A percentile compares a stretch with the other conserved stretches of the same genome.
Evolutionary conservation across 2,329 filamentous ascomycete species (phyloP).

Genomic region (Pseudocercospora musae): DNA sequence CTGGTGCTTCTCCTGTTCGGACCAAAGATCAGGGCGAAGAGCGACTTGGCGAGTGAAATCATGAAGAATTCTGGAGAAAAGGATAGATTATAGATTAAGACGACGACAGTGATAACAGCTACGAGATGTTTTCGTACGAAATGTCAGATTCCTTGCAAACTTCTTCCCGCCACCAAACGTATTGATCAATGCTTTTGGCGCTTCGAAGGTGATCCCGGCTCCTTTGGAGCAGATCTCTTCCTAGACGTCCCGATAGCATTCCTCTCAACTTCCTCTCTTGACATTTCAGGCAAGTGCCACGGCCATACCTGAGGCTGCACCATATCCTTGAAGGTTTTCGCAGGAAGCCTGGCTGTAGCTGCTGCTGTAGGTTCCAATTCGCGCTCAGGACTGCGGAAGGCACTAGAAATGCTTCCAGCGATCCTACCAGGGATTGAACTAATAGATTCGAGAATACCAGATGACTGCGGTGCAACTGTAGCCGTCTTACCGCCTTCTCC

Average conservation of each 20-base stretch:
- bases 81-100: not conserved
- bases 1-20: constrained; percentile 83
- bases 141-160: too few species aligned
- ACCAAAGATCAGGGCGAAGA: constrained; percentile 68
- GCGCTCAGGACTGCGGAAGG: not conserved
- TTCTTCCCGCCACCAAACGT: too few species aligned
- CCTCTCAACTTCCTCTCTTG: not conserved
- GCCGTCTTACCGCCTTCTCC: not conserved
- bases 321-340: not conserved
- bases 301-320: not conserved
- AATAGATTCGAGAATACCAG: not conserved
- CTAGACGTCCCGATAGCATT: not conserved
- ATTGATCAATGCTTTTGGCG: not conserved
- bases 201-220: not conserved
- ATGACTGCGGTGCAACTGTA: not conserved
- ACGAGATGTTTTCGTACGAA: not conserved
- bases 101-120: not conserved
- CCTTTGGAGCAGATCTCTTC: not conserved
- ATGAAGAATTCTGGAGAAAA: not conserved
- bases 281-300: not conserved
- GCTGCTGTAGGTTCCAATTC: not conserved
- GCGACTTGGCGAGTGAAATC: constrained; percentile 64
- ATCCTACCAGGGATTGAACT: not conserved
- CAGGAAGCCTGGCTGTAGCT: not conserved
- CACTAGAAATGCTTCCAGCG: not conserved